Evolutionary conservation across 1,284 basidiomycete species (phyloP), one percentile per base, ranked within the genome.

Genomic region (Austroboletus niveus): DNA sequence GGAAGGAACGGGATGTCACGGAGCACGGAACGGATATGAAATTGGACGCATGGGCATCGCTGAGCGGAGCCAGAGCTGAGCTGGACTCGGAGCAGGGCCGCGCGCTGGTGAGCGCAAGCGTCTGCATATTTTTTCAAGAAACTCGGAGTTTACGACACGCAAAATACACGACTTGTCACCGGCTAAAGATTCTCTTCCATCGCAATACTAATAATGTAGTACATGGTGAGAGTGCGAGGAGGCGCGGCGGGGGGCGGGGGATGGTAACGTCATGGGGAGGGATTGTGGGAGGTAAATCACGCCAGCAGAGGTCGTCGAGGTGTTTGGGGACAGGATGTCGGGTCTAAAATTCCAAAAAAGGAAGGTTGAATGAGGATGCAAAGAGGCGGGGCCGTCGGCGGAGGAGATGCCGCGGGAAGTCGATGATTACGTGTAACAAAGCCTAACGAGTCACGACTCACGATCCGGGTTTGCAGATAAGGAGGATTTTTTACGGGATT

Each of bases 401-500:
- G 68, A 69, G 67, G 64, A 64, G 65, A 64, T 59, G 39, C 27
- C 27, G 44, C 36, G 24, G 43, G 51, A 53, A 50, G 51, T 55
- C 56, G 48, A 47, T 38, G 47, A 62, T 69, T 69, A 64, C 66
- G 68, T 69, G 64, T 61, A 44, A 49, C 60, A 58, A 41, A 57
- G 60, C 30, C 56, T 56, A 53, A 54, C 64, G 65, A 69, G 67
- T 69, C 64, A 29, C 27, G 27, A 24, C 27, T 29, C 27, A 67
- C 49, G 61, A 64, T 67, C 56, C 64, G 57, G 44, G 11, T 46
- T 49, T 56, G 62, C 55, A 69, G 64, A 66, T 69, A 66, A 66
- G 57, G 57, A 58, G 55, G 63, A 31, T 47, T 36, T 39, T 56
- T 63, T 59, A 64, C 65, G 65, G 69, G 68, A 70, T 71, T 66